Conservation (phyloP, 2,329 filamentous ascomycete species). For the Erysiphe neolycopersici region DNA sequence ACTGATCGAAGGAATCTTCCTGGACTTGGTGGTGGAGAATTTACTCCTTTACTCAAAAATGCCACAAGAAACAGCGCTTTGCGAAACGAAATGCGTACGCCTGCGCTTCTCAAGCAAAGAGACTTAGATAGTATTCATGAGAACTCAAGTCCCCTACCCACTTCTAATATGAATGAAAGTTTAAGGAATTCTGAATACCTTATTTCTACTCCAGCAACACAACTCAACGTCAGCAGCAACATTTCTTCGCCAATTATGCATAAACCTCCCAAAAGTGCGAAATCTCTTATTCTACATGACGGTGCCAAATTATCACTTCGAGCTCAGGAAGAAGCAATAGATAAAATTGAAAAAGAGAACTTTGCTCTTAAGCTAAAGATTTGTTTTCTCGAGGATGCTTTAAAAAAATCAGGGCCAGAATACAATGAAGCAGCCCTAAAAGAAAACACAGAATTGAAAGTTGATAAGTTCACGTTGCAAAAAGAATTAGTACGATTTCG, state of each 20-base stretch:
- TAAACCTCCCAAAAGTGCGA: constrained; percentile 33
- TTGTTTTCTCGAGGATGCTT: constrained; percentile 77
- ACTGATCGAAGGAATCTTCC: constrained; percentile 47
- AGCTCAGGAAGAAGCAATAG: constrained; percentile 86
- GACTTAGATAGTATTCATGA: constrained; percentile 37
- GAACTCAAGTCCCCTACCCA: constrained; percentile 48
- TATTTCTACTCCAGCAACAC: constrained; percentile 48
- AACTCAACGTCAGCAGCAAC: constrained; percentile 51
- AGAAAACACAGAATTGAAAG: constrained; percentile 91
- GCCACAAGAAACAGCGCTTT: constrained; percentile 46
- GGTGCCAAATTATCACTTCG: constrained; percentile 77
- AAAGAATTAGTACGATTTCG: constrained; percentile 65
- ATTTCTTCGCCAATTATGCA: constrained; percentile 60
- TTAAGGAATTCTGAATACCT: constrained; percentile 34
- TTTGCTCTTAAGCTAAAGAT: constrained; percentile 94
- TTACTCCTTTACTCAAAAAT: constrained; percentile 77
- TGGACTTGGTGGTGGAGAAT: constrained; percentile 43
- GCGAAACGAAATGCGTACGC: constrained; percentile 39
- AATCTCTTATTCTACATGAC: constrained; percentile 46
- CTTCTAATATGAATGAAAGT: constrained; percentile 43
- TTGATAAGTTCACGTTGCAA: constrained; percentile 72
- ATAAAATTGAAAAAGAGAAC: constrained; percentile 94
- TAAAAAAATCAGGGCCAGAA: constrained; percentile 66
- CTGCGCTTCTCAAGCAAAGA: constrained; percentile 32
- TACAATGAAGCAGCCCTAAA: constrained; percentile 72